Base-by-base conservation (phyloP, 73 alveolate genomes). In the Stentor coeruleus region DNA sequence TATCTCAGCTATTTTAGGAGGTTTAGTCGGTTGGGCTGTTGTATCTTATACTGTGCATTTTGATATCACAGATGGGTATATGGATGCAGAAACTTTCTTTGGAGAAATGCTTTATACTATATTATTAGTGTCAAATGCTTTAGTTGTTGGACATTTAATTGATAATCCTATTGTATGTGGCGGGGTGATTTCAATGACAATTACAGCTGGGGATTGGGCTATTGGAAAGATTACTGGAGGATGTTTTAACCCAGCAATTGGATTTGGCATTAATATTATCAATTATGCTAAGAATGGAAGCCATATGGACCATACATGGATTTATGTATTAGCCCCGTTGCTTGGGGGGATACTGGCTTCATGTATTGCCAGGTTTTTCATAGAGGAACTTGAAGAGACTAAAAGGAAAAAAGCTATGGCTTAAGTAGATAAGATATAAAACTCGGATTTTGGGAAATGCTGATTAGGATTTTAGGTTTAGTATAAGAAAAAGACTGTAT, bases 191-290 rank as follows among this genome's bases (percentile, higher is more conserved):
- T 37, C 79, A 28, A 66, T 66, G 79, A 31, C 79, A 20, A 40
- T 66, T 15, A 66, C 79, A 66, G n/a, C 79, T 0, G 79, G 79
- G 37, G 79, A 66, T 11, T 66, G 79, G 79, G 79, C 79, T 66
- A 66, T 66, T 20, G 83, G 83, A 35, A 75, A 75, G 39, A 38
- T 75, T 39, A 37, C 83, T 20, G 58, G 58, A 37, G 83, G 83
- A 75, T 40, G 72, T 35, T 75, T 75, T 38, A 75, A 75, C 83
- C 83, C 83, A 37, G 58, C 83, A 36, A 38, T 75, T 31, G 15
- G 81, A 26, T 40, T 75, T 31, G 83, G 59, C 11, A 39, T 35
- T 0, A 66, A 66, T 66, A 26, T 66, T 26, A 40, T 66, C 79
- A 66, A 33, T 66, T 66, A 66, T 66, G 39, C 39, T 20, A 20